phyloP scores from a whole-genome alignment of 2,329 filamentous ascomycete species.

The Laburnicola sp. region DNA sequence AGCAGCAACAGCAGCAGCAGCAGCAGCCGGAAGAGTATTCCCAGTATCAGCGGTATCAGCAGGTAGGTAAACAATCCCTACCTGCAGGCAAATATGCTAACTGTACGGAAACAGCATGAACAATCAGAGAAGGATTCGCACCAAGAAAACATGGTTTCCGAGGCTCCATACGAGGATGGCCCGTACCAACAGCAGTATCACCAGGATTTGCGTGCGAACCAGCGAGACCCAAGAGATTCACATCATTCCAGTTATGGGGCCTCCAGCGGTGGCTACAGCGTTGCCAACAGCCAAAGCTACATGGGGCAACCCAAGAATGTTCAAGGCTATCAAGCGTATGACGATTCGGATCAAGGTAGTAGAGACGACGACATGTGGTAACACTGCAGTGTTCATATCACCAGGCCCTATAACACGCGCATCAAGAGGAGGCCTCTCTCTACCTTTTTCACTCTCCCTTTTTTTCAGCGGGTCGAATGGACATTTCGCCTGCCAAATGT shows the following conservation, averaged over 20 bases:
- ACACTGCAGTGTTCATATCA: constrained; percentile 4
- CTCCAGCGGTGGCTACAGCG: constrained; percentile 40
- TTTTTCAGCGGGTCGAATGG: background rate
- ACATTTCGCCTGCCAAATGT: background rate
- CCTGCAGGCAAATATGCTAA: constrained; percentile 1
- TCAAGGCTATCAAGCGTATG: constrained; percentile 30
- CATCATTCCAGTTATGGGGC: constrained; percentile 38
- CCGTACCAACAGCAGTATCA: constrained; percentile 29
- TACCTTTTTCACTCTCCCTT: background rate
- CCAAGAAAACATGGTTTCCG: constrained; percentile 13
- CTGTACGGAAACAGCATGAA: constrained; percentile 23
- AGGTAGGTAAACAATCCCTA: constrained; percentile 19
- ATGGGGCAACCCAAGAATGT: constrained; percentile 35
- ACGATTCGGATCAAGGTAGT: constrained; percentile 35
- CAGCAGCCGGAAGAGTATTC: constrained; percentile 48
- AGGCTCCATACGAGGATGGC: constrained; percentile 15
- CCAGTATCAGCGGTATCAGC: constrained; percentile 47
- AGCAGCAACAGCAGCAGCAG: too few relatives aligned
- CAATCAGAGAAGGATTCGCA: constrained; percentile 18
- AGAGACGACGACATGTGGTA: constrained; percentile 47
- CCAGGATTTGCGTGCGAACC: constrained; percentile 24
- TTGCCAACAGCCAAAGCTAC: constrained; percentile 43
- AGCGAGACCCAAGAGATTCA: constrained; percentile 29
- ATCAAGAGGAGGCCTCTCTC: too few relatives aligned
- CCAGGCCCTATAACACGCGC: too few relatives aligned